phyloP scores from a whole-genome alignment of 495 filamentous ascomycete species.

The Trichodelitschia bisporula region DNA sequence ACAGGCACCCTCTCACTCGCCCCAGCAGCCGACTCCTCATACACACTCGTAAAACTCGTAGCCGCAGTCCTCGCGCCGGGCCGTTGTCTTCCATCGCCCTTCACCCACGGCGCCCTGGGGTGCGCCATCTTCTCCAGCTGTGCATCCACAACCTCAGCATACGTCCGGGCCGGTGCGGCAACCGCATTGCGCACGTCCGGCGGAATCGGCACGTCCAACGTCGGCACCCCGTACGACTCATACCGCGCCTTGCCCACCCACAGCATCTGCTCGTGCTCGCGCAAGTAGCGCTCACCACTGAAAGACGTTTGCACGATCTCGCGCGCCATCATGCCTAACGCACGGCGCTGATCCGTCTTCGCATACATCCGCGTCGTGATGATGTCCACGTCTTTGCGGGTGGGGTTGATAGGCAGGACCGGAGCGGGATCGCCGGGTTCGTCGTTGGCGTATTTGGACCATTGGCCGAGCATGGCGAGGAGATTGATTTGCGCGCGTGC shows the following conservation, averaged over 20 bases:
- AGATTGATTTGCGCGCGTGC: slow-evolving; percentile 37
- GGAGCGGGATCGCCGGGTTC: slow-evolving; percentile 16
- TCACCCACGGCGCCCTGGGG: slow-evolving; percentile 3
- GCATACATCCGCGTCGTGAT: slow-evolving; percentile 37
- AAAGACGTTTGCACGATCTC: slow-evolving; percentile 36
- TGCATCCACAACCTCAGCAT: slow-evolving; percentile 4
- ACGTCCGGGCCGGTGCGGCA: not conserved
- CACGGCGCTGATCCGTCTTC: slow-evolving; percentile 29
- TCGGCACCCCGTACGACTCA: slow-evolving; percentile 7
- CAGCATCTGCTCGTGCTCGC: slow-evolving; percentile 47
- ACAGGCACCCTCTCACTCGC: no score
- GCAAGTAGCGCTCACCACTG: slow-evolving; percentile 33
- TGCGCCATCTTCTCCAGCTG: slow-evolving; percentile 12
- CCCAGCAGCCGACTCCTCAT: no score
- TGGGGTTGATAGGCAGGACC: slow-evolving; percentile 23
- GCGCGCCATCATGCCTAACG: slow-evolving; percentile 34
- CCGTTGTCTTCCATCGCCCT: not conserved
- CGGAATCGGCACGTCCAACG: slow-evolving; percentile 3
- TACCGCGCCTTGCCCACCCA: slow-evolving; percentile 28
- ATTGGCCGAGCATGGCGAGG: slow-evolving; percentile 33
- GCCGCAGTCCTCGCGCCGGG: no score
- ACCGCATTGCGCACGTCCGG: slow-evolving; percentile 3
- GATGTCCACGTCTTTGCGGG: slow-evolving; percentile 23
- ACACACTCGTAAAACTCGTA: not conserved
- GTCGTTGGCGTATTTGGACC: slow-evolving; percentile 29